Conservation (phyloP, 2,329 filamentous ascomycete species). For the Verticillium isaacii region DNA sequence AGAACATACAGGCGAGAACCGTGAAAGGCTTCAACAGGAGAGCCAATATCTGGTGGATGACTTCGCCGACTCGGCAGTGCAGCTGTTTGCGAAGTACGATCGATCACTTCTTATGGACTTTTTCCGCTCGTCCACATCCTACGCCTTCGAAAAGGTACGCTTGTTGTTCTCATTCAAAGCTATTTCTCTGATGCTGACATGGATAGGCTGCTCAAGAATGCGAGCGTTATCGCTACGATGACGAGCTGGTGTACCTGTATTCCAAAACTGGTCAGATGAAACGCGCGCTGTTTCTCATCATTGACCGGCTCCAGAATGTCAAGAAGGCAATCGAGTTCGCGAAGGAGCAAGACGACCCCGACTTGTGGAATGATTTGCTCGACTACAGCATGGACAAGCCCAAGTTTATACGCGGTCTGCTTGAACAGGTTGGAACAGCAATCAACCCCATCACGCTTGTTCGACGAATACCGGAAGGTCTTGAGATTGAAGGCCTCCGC, state of each 20-base stretch:
- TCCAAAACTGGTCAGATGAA: slow-evolving; percentile 95
- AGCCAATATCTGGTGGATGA: slow-evolving; percentile 70
- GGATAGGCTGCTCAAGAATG: slow-evolving; percentile 67
- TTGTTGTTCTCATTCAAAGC: background rate
- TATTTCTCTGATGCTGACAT: background rate
- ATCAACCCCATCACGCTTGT: slow-evolving; percentile 92
- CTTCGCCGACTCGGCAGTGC: slow-evolving; percentile 81
- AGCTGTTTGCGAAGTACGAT: slow-evolving; percentile 82
- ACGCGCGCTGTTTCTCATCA: slow-evolving; percentile 85
- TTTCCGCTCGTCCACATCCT: slow-evolving; percentile 76
- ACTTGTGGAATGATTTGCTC: slow-evolving; percentile 91
- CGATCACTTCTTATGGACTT: slow-evolving; percentile 80
- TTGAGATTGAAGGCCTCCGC: slow-evolving; percentile 86
- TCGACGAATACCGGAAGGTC: slow-evolving; percentile 81
- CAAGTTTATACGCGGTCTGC: slow-evolving; percentile 82
- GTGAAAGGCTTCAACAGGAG: slow-evolving; percentile 53
- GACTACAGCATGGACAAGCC: slow-evolving; percentile 98
- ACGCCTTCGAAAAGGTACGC: slow-evolving; percentile 71
- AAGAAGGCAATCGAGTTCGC: slow-evolving; percentile 91
- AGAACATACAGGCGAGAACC: slow-evolving; percentile 47
- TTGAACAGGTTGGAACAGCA: slow-evolving; percentile 90
- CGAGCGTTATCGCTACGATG: slow-evolving; percentile 74
- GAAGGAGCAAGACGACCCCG: slow-evolving; percentile 85
- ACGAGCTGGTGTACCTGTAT: slow-evolving; percentile 91
- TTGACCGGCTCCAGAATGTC: slow-evolving; percentile 87